Percentiles rank a stretch among this genome's conserved stretches.
Conservation (phyloP, 176 grass and related monocot species). For the Alloteropsis semialata region DNA sequence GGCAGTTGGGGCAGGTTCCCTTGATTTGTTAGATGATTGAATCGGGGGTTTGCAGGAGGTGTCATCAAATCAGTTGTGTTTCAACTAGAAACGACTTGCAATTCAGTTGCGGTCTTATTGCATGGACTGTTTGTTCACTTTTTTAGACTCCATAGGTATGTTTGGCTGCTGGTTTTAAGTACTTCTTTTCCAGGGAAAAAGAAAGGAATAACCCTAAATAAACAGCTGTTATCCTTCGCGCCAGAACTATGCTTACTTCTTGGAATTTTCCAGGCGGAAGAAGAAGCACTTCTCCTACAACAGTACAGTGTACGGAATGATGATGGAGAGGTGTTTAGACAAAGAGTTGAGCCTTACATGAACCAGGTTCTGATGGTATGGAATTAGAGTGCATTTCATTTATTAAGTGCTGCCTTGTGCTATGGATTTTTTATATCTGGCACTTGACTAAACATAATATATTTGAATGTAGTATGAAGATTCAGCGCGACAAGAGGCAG, state of each 20-base stretch:
- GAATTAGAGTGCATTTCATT: constrained; percentile 30
- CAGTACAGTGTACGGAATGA: constrained; percentile 45
- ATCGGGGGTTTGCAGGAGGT: neutral
- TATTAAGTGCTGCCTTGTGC: neutral
- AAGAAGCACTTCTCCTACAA: constrained; percentile 84
- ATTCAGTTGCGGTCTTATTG: neutral
- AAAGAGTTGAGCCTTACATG: constrained; percentile 63
- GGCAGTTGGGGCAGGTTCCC: neutral
- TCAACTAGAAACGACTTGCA: neutral
- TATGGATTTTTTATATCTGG: constrained; percentile 31
- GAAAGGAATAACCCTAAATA: neutral
- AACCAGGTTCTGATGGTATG: constrained; percentile 79
- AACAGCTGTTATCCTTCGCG: neutral
- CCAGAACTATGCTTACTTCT: constrained; percentile 25
- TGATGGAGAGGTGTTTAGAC: constrained; percentile 49
- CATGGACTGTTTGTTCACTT: neutral
- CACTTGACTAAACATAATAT: constrained; percentile 17
- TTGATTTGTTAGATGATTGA: neutral
- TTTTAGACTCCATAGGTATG: neutral
- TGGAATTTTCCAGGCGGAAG: constrained; percentile 61
- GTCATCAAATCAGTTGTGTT: neutral
- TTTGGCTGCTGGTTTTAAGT: neutral
- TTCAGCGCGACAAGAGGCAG: constrained; percentile 61
- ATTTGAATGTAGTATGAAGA: constrained; percentile 77
- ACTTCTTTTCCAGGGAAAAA: neutral